Conservation (phyloP, 768 basidiomycete genomes). For the Termitomyces sp. region DNA sequence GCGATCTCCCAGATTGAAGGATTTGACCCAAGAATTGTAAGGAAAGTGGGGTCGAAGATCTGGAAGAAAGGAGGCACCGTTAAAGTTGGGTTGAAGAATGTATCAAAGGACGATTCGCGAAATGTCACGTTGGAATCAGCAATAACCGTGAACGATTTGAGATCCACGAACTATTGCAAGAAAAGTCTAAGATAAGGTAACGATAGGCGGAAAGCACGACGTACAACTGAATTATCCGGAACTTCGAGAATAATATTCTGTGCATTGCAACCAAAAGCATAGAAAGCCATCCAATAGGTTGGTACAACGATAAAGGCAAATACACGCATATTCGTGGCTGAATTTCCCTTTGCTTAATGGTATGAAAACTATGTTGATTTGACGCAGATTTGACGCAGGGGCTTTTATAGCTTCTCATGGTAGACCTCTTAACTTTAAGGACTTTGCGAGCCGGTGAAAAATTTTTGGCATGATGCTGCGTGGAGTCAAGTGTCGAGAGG, state of each 20-base stretch:
- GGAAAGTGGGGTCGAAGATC: constrained; percentile 46
- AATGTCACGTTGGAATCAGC: constrained; percentile 33
- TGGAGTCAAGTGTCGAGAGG: too few species aligned
- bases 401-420: too few species aligned
- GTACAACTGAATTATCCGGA: constrained; percentile 27
- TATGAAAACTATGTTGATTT: too few species aligned
- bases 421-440: too few species aligned
- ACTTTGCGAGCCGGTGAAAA: too few species aligned
- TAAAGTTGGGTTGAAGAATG: constrained; percentile 58
- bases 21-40: constrained; percentile 48
- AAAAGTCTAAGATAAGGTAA: neutral
- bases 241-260: constrained; percentile 8
- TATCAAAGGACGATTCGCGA: constrained; percentile 29
- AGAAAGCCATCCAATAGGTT: neutral
- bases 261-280: neutral
- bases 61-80: constrained; percentile 55
- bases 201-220: constrained; percentile 1
- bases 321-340: neutral
- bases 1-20: constrained; percentile 58
- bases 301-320: neutral
- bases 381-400: too few species aligned
- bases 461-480: too few species aligned
- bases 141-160: constrained; percentile 47
- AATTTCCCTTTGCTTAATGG: too few species aligned
- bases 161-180: constrained; percentile 41